A percentile compares a stretch with the other conserved stretches of the same genome.
Conservation (phyloP, 371 early-diverging fungal genomes). For the Saksenaea vasiformis region DNA sequence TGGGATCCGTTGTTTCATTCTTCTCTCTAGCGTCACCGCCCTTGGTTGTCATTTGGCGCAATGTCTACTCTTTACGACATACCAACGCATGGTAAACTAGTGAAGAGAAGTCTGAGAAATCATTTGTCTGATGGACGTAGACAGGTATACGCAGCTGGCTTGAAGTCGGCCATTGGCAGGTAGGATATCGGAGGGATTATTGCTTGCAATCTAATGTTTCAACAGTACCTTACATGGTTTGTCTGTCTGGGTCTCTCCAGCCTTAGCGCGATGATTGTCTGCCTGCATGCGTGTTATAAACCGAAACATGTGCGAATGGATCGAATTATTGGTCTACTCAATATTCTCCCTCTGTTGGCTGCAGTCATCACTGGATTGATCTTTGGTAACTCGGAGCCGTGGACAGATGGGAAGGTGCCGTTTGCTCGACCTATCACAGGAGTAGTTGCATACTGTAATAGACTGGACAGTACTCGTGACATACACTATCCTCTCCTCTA, state of each 20-base stretch:
- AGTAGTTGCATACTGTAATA: not conserved
- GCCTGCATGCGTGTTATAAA: not conserved
- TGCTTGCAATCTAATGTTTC: not conserved
- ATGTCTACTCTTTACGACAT: not conserved
- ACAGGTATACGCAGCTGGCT: constrained; percentile 1
- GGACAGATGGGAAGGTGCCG: not conserved
- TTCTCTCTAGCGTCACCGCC: not conserved
- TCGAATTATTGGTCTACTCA: not conserved
- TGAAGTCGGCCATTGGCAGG: not conserved
- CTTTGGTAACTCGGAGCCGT: not conserved
- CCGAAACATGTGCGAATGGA: not conserved
- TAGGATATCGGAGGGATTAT: not conserved
- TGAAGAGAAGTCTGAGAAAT: not conserved
- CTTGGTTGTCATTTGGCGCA: not conserved
- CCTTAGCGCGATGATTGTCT: not conserved
- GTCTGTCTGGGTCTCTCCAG: not conserved
- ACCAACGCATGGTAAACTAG: not conserved
- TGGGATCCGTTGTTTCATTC: not conserved
- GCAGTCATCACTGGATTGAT: not conserved
- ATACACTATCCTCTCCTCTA: not conserved
- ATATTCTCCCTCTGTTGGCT: not conserved
- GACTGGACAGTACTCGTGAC: not conserved
- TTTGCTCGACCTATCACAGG: not conserved
- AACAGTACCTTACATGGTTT: constrained; percentile 1
- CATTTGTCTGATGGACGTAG: not conserved